Evolutionary conservation across 441 rosid genomes (phyloP), one percentile per base, ranked within the genome.

Genomic region (Adansonia rubrostipa): DNA sequence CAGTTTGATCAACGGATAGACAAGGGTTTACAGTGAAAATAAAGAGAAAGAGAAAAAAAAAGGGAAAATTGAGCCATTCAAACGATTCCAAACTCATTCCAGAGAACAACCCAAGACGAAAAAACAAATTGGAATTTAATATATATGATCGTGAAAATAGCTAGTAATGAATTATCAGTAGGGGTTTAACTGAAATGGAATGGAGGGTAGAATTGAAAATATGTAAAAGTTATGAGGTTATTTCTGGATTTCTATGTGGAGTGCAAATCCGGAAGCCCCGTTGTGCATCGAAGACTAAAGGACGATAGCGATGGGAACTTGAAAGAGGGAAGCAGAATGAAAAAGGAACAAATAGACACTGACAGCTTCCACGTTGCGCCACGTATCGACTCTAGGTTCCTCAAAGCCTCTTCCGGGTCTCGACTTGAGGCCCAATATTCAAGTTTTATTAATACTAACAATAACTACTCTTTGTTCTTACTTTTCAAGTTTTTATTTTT

Each of bases 41-140:
- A 68, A 67, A 72, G 68, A 67, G 60, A 63, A 53, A 51, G 6
- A 53, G 15, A 13, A 53, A 71, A 71, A 36, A 50, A 3, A 40
- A n/a, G 60, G 22, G 54, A 77, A 56, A 53, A 54, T 56, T 42
- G 78, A 73, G 83, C 83, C 87, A 82, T 82, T 73, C 71, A 28
- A 76, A 77, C 40, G 60, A 73, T 54, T 65, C 53, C 68, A 81
- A 53, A 64, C 64, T 74, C 75, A 79, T 75, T 48, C 78, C 70
- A 63, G n/a, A 47, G n/a, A 88, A 81, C 88, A 87, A 74, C 80
- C 87, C 19, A 82, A 86, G 62, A 92, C 88, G 78, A 90, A 85
- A 85, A 86, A 84, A 84, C 83, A 93, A 93, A 56, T 89, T 67
- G 63, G 42, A 67, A 2, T 6, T 10, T 15, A 3, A 15, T 14